phyloP scores from a whole-genome alignment of 495 filamentous ascomycete species.

The Neurospora cerealis region DNA sequence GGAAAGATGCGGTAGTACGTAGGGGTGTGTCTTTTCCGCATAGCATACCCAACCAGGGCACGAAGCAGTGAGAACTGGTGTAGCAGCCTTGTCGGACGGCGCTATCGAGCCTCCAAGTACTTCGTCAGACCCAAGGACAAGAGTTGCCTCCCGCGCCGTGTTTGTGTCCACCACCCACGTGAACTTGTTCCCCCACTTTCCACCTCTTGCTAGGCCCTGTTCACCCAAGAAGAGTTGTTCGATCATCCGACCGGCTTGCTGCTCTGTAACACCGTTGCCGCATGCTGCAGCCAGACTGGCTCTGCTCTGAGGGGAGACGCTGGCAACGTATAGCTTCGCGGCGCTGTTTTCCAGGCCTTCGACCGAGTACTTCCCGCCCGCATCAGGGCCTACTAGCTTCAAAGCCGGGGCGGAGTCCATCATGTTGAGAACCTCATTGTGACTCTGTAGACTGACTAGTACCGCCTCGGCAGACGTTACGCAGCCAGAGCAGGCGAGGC shows the following conservation, averaged over 20 bases:
- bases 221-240: slow-evolving; percentile 65
- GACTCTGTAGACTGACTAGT: slow-evolving; percentile 83
- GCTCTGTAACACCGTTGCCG: slow-evolving; percentile 59
- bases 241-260: slow-evolving; percentile 71
- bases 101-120: slow-evolving; percentile 28
- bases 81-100: slow-evolving; percentile 24
- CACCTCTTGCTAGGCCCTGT: slow-evolving; percentile 56
- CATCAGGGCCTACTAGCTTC: slow-evolving; percentile 21
- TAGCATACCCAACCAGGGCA: slow-evolving; percentile 99
- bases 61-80: slow-evolving; percentile 77
- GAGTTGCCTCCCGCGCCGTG: slow-evolving; percentile 59
- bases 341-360: slow-evolving; percentile 30
- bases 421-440: slow-evolving; percentile 75
- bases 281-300: slow-evolving; percentile 82
- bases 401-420: slow-evolving; percentile 57
- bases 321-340: slow-evolving; percentile 73
- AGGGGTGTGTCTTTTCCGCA: slow-evolving; percentile 92
- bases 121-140: slow-evolving; percentile 77
- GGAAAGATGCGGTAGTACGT: slow-evolving; percentile 85
- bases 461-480: slow-evolving; percentile 96
- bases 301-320: slow-evolving; percentile 80
- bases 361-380: slow-evolving; percentile 16
- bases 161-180: slow-evolving; percentile 85
- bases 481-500: slow-evolving; percentile 93
- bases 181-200: slow-evolving; percentile 65